Evolutionary conservation across 31 red algal species (phyloP).

Genomic region (Asparagopsis taxiformis): DNA sequence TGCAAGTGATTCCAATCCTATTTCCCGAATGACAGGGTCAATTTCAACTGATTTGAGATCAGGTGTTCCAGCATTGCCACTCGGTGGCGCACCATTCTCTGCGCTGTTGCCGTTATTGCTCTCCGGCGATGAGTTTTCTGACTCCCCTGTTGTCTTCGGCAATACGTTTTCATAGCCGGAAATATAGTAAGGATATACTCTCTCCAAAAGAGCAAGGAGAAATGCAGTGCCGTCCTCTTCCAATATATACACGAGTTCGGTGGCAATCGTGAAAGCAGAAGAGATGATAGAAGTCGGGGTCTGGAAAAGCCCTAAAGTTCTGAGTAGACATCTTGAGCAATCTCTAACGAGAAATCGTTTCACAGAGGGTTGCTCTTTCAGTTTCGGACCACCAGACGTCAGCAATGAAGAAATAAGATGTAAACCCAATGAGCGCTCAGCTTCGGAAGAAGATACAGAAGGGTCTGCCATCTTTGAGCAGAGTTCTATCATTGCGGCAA

Average conservation of each 20-base stretch:
- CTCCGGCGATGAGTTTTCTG: conserved; percentile 15
- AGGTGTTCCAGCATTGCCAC: conserved; percentile 17
- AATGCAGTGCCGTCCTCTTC: conserved; percentile 53
- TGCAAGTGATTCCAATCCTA: conserved; percentile 73
- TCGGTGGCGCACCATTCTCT: neutral
- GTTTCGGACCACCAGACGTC: conserved; percentile 36
- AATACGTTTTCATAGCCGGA: conserved; percentile 64
- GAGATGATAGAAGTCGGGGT: conserved; percentile 51
- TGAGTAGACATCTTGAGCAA: conserved; percentile 50
- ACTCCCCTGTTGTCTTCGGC: conserved; percentile 16
- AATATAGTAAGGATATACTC: conserved; percentile 74
- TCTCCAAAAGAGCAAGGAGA: conserved; percentile 54
- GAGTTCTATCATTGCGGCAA: conserved; percentile 58
- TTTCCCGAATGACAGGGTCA: conserved; percentile 72
- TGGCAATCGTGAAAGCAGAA: conserved; percentile 56
- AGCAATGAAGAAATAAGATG: conserved; percentile 65
- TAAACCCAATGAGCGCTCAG: conserved; percentile 70
- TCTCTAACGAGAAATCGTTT: conserved; percentile 49
- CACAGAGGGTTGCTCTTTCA: conserved; percentile 24
- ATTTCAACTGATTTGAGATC: conserved; percentile 24
- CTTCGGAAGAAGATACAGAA: conserved; percentile 35
- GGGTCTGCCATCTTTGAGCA: conserved; percentile 83
- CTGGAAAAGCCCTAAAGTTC: conserved; percentile 55
- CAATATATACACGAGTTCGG: conserved; percentile 41
- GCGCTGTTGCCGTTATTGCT: conserved; percentile 6